A percentile compares a stretch with the other conserved stretches of the same genome.
Evolutionary conservation across 495 filamentous ascomycete genomes (phyloP).

Genomic region (Penicillium silybi): DNA sequence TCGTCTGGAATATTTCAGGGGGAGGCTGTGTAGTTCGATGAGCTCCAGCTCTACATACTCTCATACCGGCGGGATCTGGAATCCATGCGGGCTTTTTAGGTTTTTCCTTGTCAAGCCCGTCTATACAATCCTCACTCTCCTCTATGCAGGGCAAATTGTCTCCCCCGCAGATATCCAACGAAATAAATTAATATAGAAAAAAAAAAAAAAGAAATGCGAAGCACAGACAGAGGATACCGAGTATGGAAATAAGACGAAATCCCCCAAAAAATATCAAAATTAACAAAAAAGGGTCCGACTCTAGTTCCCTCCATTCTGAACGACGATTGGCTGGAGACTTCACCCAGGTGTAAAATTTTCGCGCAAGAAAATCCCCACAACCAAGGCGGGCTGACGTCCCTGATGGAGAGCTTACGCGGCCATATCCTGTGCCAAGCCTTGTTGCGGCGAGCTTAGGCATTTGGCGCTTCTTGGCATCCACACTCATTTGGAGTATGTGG

Average conservation of each 20-base stretch:
- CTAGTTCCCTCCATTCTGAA: background rate
- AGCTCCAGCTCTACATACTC: constrained; percentile 5
- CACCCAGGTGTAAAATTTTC: constrained; percentile 5
- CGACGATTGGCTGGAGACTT: constrained; percentile 3
- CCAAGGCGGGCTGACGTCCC: constrained; percentile 16
- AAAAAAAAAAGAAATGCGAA: background rate
- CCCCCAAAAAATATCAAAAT: background rate
- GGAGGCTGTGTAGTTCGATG: constrained; percentile 25
- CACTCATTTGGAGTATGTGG: background rate
- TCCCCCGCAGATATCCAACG: no score
- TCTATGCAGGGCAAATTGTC: background rate
- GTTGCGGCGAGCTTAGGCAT: constrained; percentile 29
- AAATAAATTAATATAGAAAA: background rate
- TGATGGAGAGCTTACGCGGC: constrained; percentile 26
- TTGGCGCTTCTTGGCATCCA: constrained; percentile 22
- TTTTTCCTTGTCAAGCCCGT: no score
- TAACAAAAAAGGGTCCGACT: background rate
- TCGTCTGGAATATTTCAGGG: constrained; percentile 20
- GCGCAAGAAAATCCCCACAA: constrained; percentile 12
- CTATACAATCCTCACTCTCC: constrained; percentile 1
- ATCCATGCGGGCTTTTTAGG: background rate
- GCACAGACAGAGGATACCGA: background rate
- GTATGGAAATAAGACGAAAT: background rate
- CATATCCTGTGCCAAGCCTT: constrained; percentile 23
- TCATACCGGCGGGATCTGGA: constrained; percentile 2